These are phyloP conservation scores for Choiromyces venosus DNA, from an alignment of 495 filamentous ascomycete species.

Conservation along the genomic window DNA sequence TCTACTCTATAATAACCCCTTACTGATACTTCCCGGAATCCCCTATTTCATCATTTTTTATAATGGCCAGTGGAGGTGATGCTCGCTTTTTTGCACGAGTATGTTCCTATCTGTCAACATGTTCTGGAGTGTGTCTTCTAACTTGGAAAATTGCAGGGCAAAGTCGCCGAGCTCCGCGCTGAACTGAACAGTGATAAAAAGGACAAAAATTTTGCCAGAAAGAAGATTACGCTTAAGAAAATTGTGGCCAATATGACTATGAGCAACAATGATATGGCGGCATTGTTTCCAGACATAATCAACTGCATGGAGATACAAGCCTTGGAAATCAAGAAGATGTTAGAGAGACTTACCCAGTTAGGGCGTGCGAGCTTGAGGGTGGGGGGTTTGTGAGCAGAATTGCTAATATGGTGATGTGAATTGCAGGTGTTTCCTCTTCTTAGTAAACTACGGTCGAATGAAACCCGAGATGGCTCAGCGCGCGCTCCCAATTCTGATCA, in stretches of 20 bases:
- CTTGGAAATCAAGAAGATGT: slow-evolving; percentile 99
- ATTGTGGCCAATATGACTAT: slow-evolving; percentile 99
- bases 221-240: slow-evolving; percentile 99
- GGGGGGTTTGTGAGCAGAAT: slow-evolving; percentile 14
- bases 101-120: slow-evolving; percentile 39
- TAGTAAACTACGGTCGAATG: slow-evolving; percentile 93
- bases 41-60: slow-evolving; percentile 44
- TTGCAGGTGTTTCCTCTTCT: slow-evolving; percentile 87
- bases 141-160: slow-evolving; percentile 60
- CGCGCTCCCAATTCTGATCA: slow-evolving; percentile 78
- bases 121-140: background rate
- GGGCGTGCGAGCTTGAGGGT: background rate
- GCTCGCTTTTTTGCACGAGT: slow-evolving; percentile 99
- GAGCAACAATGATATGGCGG: slow-evolving; percentile 99
- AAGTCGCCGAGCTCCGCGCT: slow-evolving; percentile 92
- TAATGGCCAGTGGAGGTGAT: slow-evolving; percentile 82
- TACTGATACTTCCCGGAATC: slow-evolving; percentile 3
- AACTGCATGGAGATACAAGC: slow-evolving; percentile 88
- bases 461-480: slow-evolving; percentile 93
- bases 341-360: slow-evolving; percentile 39
- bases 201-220: slow-evolving; percentile 93
- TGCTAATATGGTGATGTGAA: slow-evolving; percentile 23
- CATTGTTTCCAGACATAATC: slow-evolving; percentile 90
- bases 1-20: slow-evolving; percentile 17
- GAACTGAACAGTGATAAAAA: slow-evolving; percentile 95